Evolutionary conservation across 495 filamentous ascomycete genomes (phyloP).

Genomic region (Lophiostoma macrostomum): DNA sequence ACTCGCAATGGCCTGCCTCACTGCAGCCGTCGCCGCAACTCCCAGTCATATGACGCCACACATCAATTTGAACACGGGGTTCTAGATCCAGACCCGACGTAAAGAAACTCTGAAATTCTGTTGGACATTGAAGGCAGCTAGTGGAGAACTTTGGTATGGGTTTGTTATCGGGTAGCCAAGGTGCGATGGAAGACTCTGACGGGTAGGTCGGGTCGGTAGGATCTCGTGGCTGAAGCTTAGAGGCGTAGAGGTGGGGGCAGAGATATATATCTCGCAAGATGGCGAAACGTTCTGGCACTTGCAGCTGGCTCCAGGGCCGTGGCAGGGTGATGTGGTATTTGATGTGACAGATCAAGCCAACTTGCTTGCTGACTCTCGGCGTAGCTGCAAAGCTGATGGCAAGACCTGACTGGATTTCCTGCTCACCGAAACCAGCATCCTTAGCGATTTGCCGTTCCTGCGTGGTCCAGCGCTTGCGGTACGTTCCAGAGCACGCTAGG

Average conservation of each 20-base stretch:
- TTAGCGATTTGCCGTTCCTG: not conserved
- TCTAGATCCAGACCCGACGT: too few relatives aligned
- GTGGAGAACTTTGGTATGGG: too few relatives aligned
- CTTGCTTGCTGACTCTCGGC: not conserved
- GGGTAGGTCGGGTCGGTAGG: slow-evolving; percentile 4
- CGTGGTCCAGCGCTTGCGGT: not conserved
- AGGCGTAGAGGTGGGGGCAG: slow-evolving; percentile 2
- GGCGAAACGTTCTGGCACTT: not conserved
- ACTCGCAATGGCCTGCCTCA: too few relatives aligned
- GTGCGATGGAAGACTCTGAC: slow-evolving; percentile 4
- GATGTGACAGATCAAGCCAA: not conserved
- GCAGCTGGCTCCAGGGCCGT: not conserved
- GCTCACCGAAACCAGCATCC: not conserved
- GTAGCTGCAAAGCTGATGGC: not conserved
- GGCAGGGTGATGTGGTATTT: slow-evolving; percentile 1
- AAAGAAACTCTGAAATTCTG: too few relatives aligned
- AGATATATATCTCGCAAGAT: slow-evolving; percentile 2
- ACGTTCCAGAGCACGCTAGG: not conserved
- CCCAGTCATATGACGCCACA: too few relatives aligned
- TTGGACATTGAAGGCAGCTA: too few relatives aligned
- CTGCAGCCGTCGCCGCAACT: too few relatives aligned
- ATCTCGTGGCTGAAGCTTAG: slow-evolving; percentile 1
- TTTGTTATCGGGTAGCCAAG: slow-evolving; percentile 2
- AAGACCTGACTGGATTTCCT: not conserved
- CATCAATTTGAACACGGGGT: too few relatives aligned